Conservation (phyloP, 257 asterid genomes). For the Solanum tarijense region DNA sequence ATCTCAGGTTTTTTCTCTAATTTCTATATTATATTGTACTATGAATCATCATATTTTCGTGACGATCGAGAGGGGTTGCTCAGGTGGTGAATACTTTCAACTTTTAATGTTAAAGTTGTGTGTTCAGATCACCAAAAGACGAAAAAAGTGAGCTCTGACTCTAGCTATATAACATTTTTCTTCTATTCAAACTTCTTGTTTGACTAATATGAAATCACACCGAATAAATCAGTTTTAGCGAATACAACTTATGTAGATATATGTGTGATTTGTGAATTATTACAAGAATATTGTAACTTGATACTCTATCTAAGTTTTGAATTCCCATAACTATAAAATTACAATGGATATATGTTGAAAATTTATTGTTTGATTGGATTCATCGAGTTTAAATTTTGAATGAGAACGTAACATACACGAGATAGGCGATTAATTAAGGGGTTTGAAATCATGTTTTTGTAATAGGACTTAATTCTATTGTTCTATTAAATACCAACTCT, state of each 20-base stretch:
- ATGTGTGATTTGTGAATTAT: not conserved
- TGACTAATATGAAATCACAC: not conserved
- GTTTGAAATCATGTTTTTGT: not conserved
- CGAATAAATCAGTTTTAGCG: not conserved
- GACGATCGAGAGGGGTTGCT: not conserved
- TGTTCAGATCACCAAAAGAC: not conserved
- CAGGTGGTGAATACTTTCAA: not conserved
- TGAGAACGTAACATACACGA: not conserved
- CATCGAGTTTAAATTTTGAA: not conserved
- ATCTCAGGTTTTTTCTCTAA: slow-evolving; percentile 15
- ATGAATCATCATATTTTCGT: not conserved
- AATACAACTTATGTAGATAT: not conserved
- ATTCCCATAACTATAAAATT: not conserved
- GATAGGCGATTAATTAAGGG: not conserved
- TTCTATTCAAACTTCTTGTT: not conserved
- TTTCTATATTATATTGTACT: not conserved
- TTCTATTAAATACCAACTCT: not conserved
- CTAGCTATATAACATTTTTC: not conserved
- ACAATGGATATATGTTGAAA: not conserved
- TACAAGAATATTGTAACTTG: not conserved
- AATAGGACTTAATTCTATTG: not conserved
- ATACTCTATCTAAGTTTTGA: not conserved
- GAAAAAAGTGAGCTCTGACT: not conserved
- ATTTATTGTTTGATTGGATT: not conserved
- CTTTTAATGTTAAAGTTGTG: not conserved